These are phyloP conservation scores for Candida corydali DNA, from an alignment of 805 yeast genomes.

Conservation along the genomic window DNA sequence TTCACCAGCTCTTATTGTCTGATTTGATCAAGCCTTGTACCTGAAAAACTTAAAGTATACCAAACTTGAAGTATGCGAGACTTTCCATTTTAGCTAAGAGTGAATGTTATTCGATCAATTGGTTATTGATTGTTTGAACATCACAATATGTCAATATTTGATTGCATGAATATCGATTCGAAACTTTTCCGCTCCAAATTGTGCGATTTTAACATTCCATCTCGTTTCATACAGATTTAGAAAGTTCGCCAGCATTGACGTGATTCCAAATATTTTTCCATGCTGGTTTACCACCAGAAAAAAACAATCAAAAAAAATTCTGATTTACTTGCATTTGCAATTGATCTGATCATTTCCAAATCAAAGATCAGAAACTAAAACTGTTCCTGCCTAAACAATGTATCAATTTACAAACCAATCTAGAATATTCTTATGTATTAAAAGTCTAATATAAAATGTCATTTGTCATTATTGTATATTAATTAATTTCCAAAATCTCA, in stretches of 20 bases:
- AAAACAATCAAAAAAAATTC: background rate
- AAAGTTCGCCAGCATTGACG: background rate
- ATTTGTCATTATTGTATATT: background rate
- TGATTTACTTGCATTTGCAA: background rate
- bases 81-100: background rate
- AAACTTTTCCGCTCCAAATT: too few relatives aligned
- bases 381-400: too few relatives aligned
- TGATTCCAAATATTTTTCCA: background rate
- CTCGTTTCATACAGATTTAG: background rate
- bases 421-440: background rate
- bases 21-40: constrained; percentile 1
- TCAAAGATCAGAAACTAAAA: background rate
- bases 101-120: background rate
- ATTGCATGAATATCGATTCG: too few relatives aligned
- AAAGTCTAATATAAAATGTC: background rate
- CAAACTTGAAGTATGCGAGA: too few relatives aligned
- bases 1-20: background rate
- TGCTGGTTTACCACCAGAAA: background rate
- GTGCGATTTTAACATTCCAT: too few relatives aligned
- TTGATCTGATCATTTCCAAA: background rate
- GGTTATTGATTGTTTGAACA: too few relatives aligned
- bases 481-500: constrained; percentile 24
- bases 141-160: too few relatives aligned
- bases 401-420: too few relatives aligned
- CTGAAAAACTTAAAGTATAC: too few relatives aligned